phyloP scores from a whole-genome alignment of 176 grass and related monocot genomes.

The Hyparrhenia diplandra region DNA sequence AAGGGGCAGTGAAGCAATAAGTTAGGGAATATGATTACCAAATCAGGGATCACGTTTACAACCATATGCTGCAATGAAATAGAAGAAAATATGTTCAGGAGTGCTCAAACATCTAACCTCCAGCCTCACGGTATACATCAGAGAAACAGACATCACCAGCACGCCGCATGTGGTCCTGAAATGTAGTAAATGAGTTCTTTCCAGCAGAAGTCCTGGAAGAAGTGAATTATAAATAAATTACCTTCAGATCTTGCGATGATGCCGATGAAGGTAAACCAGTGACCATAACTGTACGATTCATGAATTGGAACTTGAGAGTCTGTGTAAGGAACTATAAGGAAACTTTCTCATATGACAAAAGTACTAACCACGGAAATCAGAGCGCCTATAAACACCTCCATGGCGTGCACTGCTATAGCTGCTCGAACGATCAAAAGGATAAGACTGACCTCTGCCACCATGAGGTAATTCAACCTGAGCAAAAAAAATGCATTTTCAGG shows the following conservation, averaged over 20 bases:
- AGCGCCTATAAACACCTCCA: slow-evolving; percentile 65
- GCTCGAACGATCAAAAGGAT: slow-evolving; percentile 71
- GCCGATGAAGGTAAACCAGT: slow-evolving; percentile 87
- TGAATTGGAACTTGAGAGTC: slow-evolving; percentile 13
- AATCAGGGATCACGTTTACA: not conserved
- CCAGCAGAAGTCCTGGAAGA: not conserved
- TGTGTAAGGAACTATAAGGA: not conserved
- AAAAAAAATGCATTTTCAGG: slow-evolving; percentile 12
- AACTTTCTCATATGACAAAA: not conserved
- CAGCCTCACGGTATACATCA: slow-evolving; percentile 79
- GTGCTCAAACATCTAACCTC: slow-evolving; percentile 46
- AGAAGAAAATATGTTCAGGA: not conserved
- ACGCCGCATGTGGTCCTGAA: slow-evolving; percentile 86
- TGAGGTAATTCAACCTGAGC: slow-evolving; percentile 91
- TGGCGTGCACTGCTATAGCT: slow-evolving; percentile 56
- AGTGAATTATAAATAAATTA: slow-evolving; percentile 17
- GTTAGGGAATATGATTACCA: not conserved
- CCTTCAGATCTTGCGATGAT: slow-evolving; percentile 99
- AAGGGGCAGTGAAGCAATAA: not conserved
- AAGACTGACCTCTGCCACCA: slow-evolving; percentile 77
- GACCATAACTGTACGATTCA: slow-evolving; percentile 60
- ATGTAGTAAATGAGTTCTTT: not conserved
- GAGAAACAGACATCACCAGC: slow-evolving; percentile 96
- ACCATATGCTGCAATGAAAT: not conserved
- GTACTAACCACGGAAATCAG: slow-evolving; percentile 73